Evolutionary conservation across 2,329 filamentous ascomycete species (phyloP).

Genomic region (Scytalidium lignicola): DNA sequence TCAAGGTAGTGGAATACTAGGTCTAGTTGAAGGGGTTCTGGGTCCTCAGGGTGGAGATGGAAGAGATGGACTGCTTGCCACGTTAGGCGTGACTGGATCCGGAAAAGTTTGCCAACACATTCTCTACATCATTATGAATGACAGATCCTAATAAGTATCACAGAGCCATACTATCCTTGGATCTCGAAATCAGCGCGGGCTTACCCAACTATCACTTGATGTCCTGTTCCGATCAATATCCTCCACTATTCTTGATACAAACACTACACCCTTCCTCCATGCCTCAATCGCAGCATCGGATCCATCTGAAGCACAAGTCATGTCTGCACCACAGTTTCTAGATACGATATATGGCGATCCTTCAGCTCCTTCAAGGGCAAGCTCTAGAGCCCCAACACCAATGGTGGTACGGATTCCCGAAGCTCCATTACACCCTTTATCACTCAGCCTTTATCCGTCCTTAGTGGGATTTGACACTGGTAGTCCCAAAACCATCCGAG

Average conservation of each 20-base stretch:
- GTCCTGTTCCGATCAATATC: constrained; percentile 80
- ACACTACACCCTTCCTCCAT: constrained; percentile 55
- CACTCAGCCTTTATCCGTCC: constrained; percentile 16
- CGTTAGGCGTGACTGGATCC: constrained; percentile 88
- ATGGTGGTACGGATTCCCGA: constrained; percentile 53
- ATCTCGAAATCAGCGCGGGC: constrained; percentile 75
- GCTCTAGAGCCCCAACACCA: constrained; percentile 64
- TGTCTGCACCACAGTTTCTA: constrained; percentile 69
- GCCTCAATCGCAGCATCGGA: constrained; percentile 73
- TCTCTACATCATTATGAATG: not conserved
- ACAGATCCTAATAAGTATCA: constrained; percentile 4
- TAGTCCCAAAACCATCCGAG: constrained; percentile 25
- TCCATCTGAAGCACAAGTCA: constrained; percentile 72
- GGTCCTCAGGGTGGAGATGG: constrained; percentile 68
- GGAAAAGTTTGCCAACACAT: constrained; percentile 67
- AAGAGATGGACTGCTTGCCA: constrained; percentile 84
- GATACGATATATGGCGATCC: constrained; percentile 71
- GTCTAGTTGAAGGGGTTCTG: constrained; percentile 76
- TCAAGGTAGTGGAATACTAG: constrained; percentile 67
- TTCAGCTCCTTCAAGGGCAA: constrained; percentile 48
- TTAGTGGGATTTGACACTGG: constrained; percentile 15
- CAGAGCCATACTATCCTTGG: constrained; percentile 96
- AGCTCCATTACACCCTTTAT: constrained; percentile 12
- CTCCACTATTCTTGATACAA: constrained; percentile 61
- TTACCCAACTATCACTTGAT: constrained; percentile 89